These are phyloP conservation scores for Kwoniella bestiolae DNA, from an alignment of 768 basidiomycete species.

Conservation along the genomic window DNA sequence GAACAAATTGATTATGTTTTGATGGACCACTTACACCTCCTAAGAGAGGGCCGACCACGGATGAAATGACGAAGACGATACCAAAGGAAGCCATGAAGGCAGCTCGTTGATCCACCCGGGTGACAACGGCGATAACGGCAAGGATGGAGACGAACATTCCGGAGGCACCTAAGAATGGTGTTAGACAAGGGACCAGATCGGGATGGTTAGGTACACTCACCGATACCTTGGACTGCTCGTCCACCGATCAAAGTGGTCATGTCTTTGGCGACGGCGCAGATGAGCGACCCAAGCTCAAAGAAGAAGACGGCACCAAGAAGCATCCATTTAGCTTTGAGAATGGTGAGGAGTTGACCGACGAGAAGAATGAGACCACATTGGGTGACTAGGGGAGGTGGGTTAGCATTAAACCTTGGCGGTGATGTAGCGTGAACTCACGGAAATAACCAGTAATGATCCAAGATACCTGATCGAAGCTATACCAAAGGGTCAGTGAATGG, in stretches of 20 bases:
- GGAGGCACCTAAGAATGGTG: conserved; percentile 31
- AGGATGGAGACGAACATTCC: conserved; percentile 60
- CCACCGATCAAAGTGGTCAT: conserved; percentile 53
- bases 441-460: conserved; percentile 51
- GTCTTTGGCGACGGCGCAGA: conserved; percentile 54
- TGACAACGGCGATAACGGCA: conserved; percentile 57
- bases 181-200: neutral
- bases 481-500: neutral
- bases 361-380: conserved; percentile 54
- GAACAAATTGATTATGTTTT: neutral
- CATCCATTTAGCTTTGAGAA: conserved; percentile 55
- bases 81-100: conserved; percentile 54
- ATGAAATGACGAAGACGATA: conserved; percentile 50
- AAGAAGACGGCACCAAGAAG: conserved; percentile 54
- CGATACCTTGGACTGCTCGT: conserved; percentile 50
- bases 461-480: conserved; percentile 41
- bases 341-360: conserved; percentile 53
- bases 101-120: conserved; percentile 43
- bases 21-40: conserved; percentile 37
- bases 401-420: neutral
- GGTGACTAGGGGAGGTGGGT: conserved; percentile 26
- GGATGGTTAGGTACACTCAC: conserved; percentile 16
- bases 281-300: conserved; percentile 56
- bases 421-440: conserved; percentile 19
- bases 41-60: conserved; percentile 56